Evolutionary conservation across 139 green algal species (phyloP).

Genomic region (Dunaliella primolecta): DNA sequence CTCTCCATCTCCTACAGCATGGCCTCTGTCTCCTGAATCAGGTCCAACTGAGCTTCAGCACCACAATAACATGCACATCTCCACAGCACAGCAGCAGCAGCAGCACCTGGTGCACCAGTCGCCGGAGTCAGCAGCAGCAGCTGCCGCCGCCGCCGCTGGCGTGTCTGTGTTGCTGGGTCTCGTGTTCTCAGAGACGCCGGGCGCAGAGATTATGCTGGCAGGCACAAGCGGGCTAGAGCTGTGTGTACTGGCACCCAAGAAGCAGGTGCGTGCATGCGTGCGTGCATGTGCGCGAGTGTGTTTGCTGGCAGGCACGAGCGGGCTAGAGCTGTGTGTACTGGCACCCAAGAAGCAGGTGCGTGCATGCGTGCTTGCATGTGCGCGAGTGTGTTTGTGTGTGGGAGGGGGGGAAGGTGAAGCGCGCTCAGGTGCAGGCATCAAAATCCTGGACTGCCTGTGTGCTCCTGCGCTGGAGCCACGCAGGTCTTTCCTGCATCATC

Average conservation of each 20-base stretch:
- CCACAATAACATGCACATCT: too few species aligned
- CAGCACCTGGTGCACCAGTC: not conserved
- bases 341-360: slow-evolving; percentile 19
- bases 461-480: too few species aligned
- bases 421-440: too few species aligned
- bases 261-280: slow-evolving; percentile 6
- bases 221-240: slow-evolving; percentile 39
- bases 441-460: too few species aligned
- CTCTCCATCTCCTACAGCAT: too few species aligned
- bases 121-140: not conserved
- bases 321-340: slow-evolving; percentile 41
- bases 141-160: not conserved
- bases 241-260: slow-evolving; percentile 22
- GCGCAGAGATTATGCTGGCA: slow-evolving; percentile 47
- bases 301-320: slow-evolving; percentile 36
- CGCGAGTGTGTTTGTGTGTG: not conserved
- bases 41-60: too few species aligned
- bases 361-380: not conserved
- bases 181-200: slow-evolving; percentile 50
- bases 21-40: too few species aligned
- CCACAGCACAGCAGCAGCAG: not conserved
- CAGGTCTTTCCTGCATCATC: too few species aligned
- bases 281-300: not conserved
- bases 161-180: slow-evolving; percentile 37
- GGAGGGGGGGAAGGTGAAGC: too few species aligned